phyloP scores from a whole-genome alignment of 495 filamentous ascomycete genomes.

The Penicillium canescens region DNA sequence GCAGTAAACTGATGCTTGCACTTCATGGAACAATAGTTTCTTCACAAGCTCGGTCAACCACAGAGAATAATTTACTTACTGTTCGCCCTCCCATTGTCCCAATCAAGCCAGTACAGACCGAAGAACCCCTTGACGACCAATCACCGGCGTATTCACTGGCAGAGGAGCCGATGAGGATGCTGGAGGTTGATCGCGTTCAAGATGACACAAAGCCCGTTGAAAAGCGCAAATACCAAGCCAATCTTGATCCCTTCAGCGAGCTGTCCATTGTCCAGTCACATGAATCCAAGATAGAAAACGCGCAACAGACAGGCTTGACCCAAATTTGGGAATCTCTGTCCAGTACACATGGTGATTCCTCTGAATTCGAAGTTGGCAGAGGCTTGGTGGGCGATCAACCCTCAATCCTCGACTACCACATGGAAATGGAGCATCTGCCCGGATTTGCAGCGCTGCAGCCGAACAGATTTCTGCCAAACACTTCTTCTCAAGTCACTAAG shows the following conservation, averaged over 20 bases:
- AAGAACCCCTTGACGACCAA: background rate
- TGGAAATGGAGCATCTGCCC: slow-evolving; percentile 7
- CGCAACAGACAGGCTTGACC: background rate
- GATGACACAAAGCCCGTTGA: background rate
- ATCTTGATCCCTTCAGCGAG: background rate
- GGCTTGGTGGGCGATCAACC: background rate
- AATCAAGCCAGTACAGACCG: background rate
- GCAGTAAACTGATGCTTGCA: slow-evolving; percentile 28
- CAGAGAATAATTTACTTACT: background rate
- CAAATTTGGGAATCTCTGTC: background rate
- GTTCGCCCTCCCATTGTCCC: background rate
- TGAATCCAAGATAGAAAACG: background rate
- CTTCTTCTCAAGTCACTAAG: background rate
- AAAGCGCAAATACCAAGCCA: background rate
- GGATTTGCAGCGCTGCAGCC: slow-evolving; percentile 1
- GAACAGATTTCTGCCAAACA: background rate
- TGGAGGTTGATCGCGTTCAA: background rate
- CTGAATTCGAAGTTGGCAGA: background rate
- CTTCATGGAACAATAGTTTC: slow-evolving; percentile 11
- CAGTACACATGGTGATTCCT: background rate
- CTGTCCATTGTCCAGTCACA: background rate
- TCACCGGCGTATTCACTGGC: background rate
- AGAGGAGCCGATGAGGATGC: background rate
- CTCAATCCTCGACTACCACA: slow-evolving; percentile 7
- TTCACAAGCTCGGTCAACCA: background rate